Conservation (phyloP, 225 moss, liverwort and hornwort species). For the Ulota crispa region DNA sequence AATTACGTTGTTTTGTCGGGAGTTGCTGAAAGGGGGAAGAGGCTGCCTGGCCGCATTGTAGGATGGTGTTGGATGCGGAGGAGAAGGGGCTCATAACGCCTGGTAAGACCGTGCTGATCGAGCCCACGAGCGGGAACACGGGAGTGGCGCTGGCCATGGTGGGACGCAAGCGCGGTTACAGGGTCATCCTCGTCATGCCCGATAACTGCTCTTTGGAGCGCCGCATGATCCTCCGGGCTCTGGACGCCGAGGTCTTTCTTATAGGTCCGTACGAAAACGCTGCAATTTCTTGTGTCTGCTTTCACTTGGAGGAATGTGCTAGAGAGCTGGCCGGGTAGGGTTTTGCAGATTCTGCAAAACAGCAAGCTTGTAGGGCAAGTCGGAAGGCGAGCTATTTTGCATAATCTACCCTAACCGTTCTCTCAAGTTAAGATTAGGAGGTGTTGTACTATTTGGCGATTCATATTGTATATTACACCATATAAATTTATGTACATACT, state of each 20-base stretch:
- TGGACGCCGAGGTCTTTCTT: constrained; percentile 66
- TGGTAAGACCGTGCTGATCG: constrained; percentile 70
- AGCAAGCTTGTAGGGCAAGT: no score
- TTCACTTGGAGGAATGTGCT: background rate
- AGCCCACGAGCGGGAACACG: constrained; percentile 82
- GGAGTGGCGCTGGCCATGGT: constrained; percentile 74
- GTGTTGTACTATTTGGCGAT: no score
- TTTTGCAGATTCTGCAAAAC: no score
- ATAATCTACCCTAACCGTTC: no score
- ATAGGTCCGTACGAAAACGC: constrained; percentile 41
- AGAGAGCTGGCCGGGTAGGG: no score
- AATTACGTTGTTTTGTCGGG: background rate
- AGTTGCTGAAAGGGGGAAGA: background rate
- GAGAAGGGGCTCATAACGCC: constrained; percentile 72
- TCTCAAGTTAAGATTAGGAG: no score
- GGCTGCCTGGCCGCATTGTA: constrained; percentile 19
- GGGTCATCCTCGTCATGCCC: constrained; percentile 73
- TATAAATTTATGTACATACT: no score
- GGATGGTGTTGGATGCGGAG: constrained; percentile 85
- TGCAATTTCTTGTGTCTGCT: background rate
- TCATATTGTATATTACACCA: no score
- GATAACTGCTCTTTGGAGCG: constrained; percentile 71
- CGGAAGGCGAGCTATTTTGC: no score
- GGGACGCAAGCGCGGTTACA: constrained; percentile 68
- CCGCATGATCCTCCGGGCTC: constrained; percentile 70